A percentile compares a stretch with the other conserved stretches of the same genome.
These are phyloP conservation scores for Inonotus obliquus DNA, from an alignment of 1,284 basidiomycete genomes.

Conservation along the genomic window DNA sequence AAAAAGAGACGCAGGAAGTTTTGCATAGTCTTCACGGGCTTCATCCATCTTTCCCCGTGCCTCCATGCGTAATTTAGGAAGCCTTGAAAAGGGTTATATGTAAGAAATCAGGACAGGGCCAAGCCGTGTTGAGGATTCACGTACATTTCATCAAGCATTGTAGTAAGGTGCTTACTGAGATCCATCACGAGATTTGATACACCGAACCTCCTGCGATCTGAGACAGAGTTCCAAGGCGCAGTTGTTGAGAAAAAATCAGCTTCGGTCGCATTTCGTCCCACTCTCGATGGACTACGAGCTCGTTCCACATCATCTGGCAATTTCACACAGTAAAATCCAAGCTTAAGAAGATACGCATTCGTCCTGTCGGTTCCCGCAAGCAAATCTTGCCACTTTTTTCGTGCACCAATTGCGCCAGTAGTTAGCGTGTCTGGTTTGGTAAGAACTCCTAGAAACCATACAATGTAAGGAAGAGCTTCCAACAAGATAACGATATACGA, in stretches of 20 bases:
- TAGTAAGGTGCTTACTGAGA: constrained; percentile 47
- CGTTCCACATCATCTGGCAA: constrained; percentile 60
- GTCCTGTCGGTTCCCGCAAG: constrained; percentile 37
- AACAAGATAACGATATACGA: not conserved
- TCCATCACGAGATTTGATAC: constrained; percentile 49
- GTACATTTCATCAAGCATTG: constrained; percentile 47
- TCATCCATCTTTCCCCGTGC: constrained; percentile 35
- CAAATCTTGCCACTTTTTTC: constrained; percentile 45
- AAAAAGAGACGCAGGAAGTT: constrained; percentile 38
- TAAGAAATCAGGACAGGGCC: not conserved
- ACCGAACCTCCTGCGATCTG: constrained; percentile 46
- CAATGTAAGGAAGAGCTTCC: not conserved
- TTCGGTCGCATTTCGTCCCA: constrained; percentile 38
- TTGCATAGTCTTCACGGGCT: constrained; percentile 33
- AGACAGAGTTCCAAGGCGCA: constrained; percentile 46
- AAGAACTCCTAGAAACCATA: constrained; percentile 42
- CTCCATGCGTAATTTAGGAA: constrained; percentile 35
- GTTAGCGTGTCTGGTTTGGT: constrained; percentile 60
- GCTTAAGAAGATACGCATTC: constrained; percentile 35
- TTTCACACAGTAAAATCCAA: constrained; percentile 65
- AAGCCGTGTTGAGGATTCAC: constrained; percentile 22
- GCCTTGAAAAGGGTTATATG: constrained; percentile 28
- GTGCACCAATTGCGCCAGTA: constrained; percentile 39
- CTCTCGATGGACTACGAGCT: constrained; percentile 30
- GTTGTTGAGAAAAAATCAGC: constrained; percentile 43